phyloP scores from a whole-genome alignment of 1,284 basidiomycete species.

The Ganoderma lingzhi region DNA sequence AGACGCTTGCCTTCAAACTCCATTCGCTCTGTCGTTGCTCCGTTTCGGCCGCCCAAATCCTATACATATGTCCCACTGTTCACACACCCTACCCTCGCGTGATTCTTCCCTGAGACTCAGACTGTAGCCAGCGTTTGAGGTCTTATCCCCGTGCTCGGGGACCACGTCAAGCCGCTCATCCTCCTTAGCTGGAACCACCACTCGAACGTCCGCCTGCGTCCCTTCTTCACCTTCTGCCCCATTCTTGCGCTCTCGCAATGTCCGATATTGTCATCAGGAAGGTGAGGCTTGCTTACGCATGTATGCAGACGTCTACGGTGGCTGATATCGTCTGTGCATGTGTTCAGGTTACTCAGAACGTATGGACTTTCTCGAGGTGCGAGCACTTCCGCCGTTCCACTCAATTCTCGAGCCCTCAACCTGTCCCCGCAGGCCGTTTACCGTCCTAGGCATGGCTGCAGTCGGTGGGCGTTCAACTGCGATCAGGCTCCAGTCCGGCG shows the following conservation, averaged over 20 bases:
- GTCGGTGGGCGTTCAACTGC: conserved; percentile 88
- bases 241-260: conserved; percentile 16
- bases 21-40: background rate
- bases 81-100: background rate
- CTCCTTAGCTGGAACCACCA: background rate
- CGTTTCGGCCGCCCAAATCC: background rate
- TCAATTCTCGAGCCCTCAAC: background rate
- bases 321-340: background rate
- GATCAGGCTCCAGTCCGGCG: conserved; percentile 73
- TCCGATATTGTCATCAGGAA: conserved; percentile 35
- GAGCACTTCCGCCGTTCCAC: background rate
- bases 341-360: conserved; percentile 61
- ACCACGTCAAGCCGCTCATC: background rate
- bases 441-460: conserved; percentile 72
- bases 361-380: conserved; percentile 80
- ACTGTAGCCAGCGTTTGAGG: background rate
- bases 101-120: background rate
- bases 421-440: conserved; percentile 60
- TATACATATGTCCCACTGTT: background rate
- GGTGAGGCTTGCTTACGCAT: conserved; percentile 15
- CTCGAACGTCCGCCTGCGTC: background rate
- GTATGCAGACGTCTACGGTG: background rate
- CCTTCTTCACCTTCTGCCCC: background rate
- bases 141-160: background rate
- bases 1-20: background rate